A percentile compares a stretch with the other conserved stretches of the same genome.
phyloP scores from a whole-genome alignment of 306 rosid species.

The Trifolium repens region DNA sequence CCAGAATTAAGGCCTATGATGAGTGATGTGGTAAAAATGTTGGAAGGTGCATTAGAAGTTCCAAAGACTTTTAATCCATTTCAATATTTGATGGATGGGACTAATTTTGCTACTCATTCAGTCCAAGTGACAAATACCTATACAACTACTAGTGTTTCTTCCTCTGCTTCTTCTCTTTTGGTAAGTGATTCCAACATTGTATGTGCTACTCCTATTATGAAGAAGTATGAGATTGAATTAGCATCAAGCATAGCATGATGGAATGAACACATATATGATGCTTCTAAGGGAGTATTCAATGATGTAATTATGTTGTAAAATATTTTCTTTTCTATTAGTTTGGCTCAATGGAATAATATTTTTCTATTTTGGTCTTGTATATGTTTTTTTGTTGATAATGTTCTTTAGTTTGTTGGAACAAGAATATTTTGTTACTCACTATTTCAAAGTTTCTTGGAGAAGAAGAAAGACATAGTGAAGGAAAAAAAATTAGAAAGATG shows the following conservation, averaged over 20 bases:
- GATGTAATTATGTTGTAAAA: too few relatives aligned
- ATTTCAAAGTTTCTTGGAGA: too few relatives aligned
- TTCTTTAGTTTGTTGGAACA: too few relatives aligned
- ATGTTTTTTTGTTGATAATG: too few relatives aligned
- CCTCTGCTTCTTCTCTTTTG: slow-evolving; percentile 20
- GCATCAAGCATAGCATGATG: slow-evolving; percentile 32
- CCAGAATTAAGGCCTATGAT: slow-evolving; percentile 58
- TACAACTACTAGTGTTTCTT: slow-evolving; percentile 20
- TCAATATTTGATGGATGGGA: slow-evolving; percentile 37
- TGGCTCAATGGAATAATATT: too few relatives aligned
- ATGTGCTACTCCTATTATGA: slow-evolving; percentile 43
- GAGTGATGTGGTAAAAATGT: slow-evolving; percentile 59
- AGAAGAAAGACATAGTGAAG: too few relatives aligned
- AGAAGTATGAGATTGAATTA: slow-evolving; percentile 40
- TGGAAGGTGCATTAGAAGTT: slow-evolving; percentile 60
- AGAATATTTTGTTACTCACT: too few relatives aligned
- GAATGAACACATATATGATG: neutral
- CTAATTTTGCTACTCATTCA: neutral
- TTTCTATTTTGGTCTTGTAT: too few relatives aligned
- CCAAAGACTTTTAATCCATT: slow-evolving; percentile 52
- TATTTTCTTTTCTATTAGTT: too few relatives aligned
- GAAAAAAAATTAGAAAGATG: too few relatives aligned
- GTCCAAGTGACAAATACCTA: neutral
- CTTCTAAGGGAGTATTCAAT: neutral
- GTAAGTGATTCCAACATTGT: slow-evolving; percentile 21